These are phyloP conservation scores for Microsporum audouinii DNA, from an alignment of 2,329 filamentous ascomycete species.

Conservation along the genomic window DNA sequence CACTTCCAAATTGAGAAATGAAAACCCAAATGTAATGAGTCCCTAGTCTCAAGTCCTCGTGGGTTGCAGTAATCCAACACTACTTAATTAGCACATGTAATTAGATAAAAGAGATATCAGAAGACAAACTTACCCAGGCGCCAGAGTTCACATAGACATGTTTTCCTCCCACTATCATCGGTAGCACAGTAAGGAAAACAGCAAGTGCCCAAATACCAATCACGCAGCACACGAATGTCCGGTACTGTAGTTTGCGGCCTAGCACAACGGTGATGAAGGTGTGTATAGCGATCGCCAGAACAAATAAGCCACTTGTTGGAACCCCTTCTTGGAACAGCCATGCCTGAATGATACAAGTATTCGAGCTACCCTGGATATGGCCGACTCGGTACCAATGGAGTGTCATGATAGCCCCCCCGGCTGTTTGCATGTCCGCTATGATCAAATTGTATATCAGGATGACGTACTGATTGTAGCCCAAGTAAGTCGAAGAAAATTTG, in stretches of 20 bases:
- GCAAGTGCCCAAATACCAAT: constrained; percentile 37
- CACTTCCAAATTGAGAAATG: constrained; percentile 40
- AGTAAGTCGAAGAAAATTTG: constrained; percentile 36
- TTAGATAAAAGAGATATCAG: not conserved
- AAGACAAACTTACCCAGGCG: constrained; percentile 35
- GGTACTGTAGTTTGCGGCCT: constrained; percentile 36
- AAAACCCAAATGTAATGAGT: constrained; percentile 46
- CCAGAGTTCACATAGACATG: constrained; percentile 38
- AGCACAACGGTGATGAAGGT: constrained; percentile 40
- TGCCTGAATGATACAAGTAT: constrained; percentile 40
- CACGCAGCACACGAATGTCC: constrained; percentile 35
- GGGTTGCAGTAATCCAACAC: constrained; percentile 40
- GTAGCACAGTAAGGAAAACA: constrained; percentile 36
- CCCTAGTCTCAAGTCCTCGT: constrained; percentile 37
- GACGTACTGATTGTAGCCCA: constrained; percentile 45
- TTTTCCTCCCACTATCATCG: constrained; percentile 31
- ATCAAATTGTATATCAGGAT: constrained; percentile 43
- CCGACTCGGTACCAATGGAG: constrained; percentile 37
- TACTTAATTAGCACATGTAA: constrained; percentile 13
- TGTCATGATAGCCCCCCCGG: constrained; percentile 39
- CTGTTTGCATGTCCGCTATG: constrained; percentile 41
- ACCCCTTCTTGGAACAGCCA: constrained; percentile 43
- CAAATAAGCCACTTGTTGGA: constrained; percentile 40
- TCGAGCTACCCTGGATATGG: constrained; percentile 35
- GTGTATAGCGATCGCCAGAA: constrained; percentile 43